Conservation (phyloP, 768 basidiomycete genomes). For the Macrocybe gigantea region DNA sequence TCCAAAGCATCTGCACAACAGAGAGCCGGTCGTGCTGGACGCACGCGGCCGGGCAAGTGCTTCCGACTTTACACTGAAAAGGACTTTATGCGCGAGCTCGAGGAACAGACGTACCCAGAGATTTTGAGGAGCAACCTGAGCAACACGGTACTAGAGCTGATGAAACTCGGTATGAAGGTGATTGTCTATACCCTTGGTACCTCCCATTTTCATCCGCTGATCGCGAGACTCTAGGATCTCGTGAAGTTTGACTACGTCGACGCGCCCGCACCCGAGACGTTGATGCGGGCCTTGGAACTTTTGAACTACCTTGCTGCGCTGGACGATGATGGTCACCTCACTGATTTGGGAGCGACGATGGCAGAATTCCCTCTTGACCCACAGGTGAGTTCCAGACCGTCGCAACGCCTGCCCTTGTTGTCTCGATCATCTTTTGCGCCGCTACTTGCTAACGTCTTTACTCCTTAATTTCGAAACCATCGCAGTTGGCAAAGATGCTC, state of each 20-base stretch:
- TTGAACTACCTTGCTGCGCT: slow-evolving; percentile 89
- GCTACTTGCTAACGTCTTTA: neutral
- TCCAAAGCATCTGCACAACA: slow-evolving; percentile 97
- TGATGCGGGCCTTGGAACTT: slow-evolving; percentile 94
- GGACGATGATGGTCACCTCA: slow-evolving; percentile 91
- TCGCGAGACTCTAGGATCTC: slow-evolving; percentile 50
- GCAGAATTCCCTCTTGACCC: slow-evolving; percentile 99
- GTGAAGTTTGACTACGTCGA: slow-evolving; percentile 88
- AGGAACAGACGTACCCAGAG: slow-evolving; percentile 97
- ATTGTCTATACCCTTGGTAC: neutral
- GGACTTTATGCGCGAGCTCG: slow-evolving; percentile 92
- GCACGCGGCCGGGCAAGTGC: slow-evolving; percentile 95
- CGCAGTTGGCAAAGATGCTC: slow-evolving; percentile 84
- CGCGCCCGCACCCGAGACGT: slow-evolving; percentile 90
- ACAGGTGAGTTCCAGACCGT: slow-evolving; percentile 43
- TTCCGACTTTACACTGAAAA: slow-evolving; percentile 96
- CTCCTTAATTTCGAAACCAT: neutral
- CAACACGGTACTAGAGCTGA: slow-evolving; percentile 88
- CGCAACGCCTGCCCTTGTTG: neutral
- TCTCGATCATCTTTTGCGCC: slow-evolving; percentile 9
- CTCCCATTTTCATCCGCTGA: neutral
- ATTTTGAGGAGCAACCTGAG: slow-evolving; percentile 91
- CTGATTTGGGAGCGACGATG: slow-evolving; percentile 84
- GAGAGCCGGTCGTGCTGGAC: slow-evolving; percentile 91
- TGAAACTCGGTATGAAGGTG: slow-evolving; percentile 90